phyloP scores from a whole-genome alignment of 345 rosid genomes.

The Pugionium dolabratum region DNA sequence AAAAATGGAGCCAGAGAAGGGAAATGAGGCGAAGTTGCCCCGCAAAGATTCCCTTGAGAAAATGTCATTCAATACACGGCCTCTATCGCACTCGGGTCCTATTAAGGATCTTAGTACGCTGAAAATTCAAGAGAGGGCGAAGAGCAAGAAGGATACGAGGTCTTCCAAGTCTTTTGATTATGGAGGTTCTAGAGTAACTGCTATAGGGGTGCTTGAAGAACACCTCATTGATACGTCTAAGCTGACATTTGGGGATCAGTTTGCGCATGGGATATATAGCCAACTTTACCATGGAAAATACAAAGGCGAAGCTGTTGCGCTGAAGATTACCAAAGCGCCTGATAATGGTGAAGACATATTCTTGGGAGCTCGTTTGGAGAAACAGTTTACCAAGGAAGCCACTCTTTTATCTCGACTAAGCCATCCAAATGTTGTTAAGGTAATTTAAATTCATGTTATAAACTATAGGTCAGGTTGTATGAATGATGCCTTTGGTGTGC shows the following conservation, averaged over 20 bases:
- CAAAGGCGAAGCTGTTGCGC: constrained; percentile 72
- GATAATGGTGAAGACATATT: constrained; percentile 58
- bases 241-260: constrained; percentile 61
- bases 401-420: constrained; percentile 62
- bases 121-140: constrained; percentile 35
- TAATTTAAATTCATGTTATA: constrained; percentile 25
- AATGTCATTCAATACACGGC: constrained; percentile 30
- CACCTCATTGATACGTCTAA: constrained; percentile 57
- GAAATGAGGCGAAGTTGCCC: constrained; percentile 33
- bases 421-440: constrained; percentile 76
- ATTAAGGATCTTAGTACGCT: constrained; percentile 49
- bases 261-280: constrained; percentile 75
- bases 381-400: constrained; percentile 72
- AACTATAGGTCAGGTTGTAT: not conserved
- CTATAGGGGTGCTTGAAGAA: constrained; percentile 60
- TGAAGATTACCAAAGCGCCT: constrained; percentile 62
- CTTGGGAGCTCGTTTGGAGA: constrained; percentile 59
- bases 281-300: constrained; percentile 74
- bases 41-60: constrained; percentile 39
- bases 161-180: constrained; percentile 71
- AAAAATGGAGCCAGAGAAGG: constrained; percentile 45
- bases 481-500: constrained; percentile 1
- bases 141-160: constrained; percentile 51
- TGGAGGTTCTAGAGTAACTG: constrained; percentile 57
- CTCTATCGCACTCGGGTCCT: constrained; percentile 48